These are phyloP conservation scores for Ogataea naganishii DNA, from an alignment of 805 yeast species.

Conservation along the genomic window DNA sequence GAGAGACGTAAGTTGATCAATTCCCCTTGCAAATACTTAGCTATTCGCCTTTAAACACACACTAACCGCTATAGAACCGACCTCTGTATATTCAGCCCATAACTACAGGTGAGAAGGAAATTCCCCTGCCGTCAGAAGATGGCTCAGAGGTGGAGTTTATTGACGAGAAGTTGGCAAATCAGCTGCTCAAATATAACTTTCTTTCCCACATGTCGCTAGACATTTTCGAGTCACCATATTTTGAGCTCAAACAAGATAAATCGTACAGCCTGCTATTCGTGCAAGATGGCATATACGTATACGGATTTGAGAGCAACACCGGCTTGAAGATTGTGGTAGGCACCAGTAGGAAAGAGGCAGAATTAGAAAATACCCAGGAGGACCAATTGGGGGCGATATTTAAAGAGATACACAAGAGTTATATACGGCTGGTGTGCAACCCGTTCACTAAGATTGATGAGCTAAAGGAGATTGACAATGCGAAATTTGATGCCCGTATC, in stretches of 20 bases:
- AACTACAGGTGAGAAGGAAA: constrained; percentile 20
- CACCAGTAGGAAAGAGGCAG: constrained; percentile 25
- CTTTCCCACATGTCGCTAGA: constrained; percentile 72
- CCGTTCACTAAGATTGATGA: constrained; percentile 42
- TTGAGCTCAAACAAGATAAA: constrained; percentile 25
- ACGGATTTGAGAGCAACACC: constrained; percentile 61
- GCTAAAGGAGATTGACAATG: constrained; percentile 21
- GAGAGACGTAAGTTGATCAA: constrained; percentile 29
- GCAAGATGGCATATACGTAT: constrained; percentile 59
- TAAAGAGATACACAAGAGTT: constrained; percentile 41
- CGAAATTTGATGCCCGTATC: constrained; percentile 19
- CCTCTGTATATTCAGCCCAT: constrained; percentile 57
- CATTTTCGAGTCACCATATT: constrained; percentile 46
- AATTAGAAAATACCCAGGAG: constrained; percentile 6
- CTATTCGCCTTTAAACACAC: neutral
- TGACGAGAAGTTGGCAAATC: constrained; percentile 28
- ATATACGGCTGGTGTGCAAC: constrained; percentile 48
- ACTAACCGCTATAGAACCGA: constrained; percentile 26
- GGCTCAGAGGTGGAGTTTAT: constrained; percentile 7
- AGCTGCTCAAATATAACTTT: constrained; percentile 54
- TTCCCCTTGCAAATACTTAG: neutral
- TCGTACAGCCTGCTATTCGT: constrained; percentile 45
- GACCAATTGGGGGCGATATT: constrained; percentile 19
- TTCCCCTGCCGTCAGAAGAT: constrained; percentile 1
- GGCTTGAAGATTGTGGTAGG: constrained; percentile 64